Evolutionary conservation across 371 early-diverging fungal genomes (phyloP), one percentile per base, ranked within the genome.

Genomic region (Apophysomyces variabilis): DNA sequence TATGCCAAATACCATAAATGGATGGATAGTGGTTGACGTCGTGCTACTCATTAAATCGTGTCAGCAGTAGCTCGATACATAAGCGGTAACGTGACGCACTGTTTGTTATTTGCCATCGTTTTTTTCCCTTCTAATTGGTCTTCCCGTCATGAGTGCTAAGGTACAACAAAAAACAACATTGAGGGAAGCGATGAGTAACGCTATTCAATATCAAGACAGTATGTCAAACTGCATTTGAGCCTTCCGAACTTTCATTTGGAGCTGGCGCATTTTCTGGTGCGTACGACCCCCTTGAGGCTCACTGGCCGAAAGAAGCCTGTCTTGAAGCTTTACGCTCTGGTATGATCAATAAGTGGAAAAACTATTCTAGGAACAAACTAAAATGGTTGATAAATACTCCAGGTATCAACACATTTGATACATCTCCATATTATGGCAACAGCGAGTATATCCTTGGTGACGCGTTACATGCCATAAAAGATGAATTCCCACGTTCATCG

Each of bases 371-470:
- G 16, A 50, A 44, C 36, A 13, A 12, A 61, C 39, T 38, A 56
- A 37, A 43, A 13, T 38, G 50, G 16, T 14, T 39, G 16, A 18
- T 16, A 56, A 36, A 36, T 9, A 44, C 5, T 12, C 32, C 37
- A 80, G 92, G 90, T 6, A 87, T 93, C 73, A 89, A 88, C 66
- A 74, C 84, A 16, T 86, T 92, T 61, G 93, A 93, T 60, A 92
- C 93, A 0, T 90, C 92, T 1, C 92, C 92, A 8, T 93, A 90
- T 66, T 93, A 93, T 68, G 87, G 87, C 18, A 75, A 85, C 44
- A 90, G 90, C 58, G 92, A 93, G 69, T 65, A 73, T n/a, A 79
- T 89, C 39, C 81, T 93, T 1, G 92, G 93, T 13, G 78, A 87
- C 13, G 91, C 89, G 0, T 73, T 93, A 5, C 58, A 65, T 9